Conservation (phyloP, 352 stramenopile genomes). For the Thraustotheca clavata region DNA sequence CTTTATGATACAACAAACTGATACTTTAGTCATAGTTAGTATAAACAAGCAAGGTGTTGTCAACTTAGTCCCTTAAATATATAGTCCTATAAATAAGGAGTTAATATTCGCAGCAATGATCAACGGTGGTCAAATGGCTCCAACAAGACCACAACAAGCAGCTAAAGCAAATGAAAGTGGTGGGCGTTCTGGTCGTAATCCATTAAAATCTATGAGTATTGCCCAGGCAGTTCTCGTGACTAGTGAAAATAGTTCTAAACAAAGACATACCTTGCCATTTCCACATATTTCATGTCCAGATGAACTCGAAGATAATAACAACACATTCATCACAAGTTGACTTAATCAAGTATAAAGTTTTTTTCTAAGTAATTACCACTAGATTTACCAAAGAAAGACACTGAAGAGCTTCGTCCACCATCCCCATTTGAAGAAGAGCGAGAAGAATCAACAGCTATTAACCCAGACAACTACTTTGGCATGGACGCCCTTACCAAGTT, state of each 20-base stretch:
- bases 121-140: no score
- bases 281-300: neutral
- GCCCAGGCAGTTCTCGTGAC: neutral
- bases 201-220: no score
- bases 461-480: conserved; percentile 55
- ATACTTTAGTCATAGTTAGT: no score
- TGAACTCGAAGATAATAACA: neutral
- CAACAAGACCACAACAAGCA: no score
- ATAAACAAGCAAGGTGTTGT: no score
- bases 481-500: conserved; percentile 45
- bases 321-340: conserved; percentile 13
- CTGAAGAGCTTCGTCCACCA: conserved; percentile 32
- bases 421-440: conserved; percentile 42
- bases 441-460: conserved; percentile 15
- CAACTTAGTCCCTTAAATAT: no score
- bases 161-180: no score
- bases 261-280: neutral
- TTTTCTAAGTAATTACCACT: neutral
- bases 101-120: no score
- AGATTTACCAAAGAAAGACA: conserved; percentile 12
- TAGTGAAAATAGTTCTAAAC: neutral
- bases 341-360: neutral
- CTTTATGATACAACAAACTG: no score
- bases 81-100: no score
- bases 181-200: no score